phyloP scores from a whole-genome alignment of 1,139 yeast species.

The Yamadazyma oceani region DNA sequence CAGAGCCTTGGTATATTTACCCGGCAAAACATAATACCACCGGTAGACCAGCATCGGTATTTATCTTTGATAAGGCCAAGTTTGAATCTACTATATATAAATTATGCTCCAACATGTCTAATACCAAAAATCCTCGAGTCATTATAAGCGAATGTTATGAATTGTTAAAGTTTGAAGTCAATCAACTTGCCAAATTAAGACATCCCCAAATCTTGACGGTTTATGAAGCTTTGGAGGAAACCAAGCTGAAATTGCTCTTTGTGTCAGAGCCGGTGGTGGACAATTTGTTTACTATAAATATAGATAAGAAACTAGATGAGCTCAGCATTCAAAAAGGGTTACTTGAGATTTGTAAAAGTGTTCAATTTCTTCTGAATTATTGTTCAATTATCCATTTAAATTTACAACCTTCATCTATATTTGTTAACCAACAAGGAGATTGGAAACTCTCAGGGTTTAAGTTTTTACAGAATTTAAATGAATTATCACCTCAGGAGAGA shows the following conservation, averaged over 20 bases:
- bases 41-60: slow-evolving; percentile 70
- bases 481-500: slow-evolving; percentile 47
- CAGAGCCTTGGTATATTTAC: slow-evolving; percentile 85
- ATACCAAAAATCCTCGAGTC: slow-evolving; percentile 37
- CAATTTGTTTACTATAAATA: slow-evolving; percentile 50
- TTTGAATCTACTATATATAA: slow-evolving; percentile 59
- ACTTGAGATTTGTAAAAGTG: slow-evolving; percentile 72
- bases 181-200: slow-evolving; percentile 72
- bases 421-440: slow-evolving; percentile 82
- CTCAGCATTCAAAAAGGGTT: slow-evolving; percentile 83
- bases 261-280: slow-evolving; percentile 79
- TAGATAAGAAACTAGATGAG: slow-evolving; percentile 53
- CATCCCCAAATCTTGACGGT: slow-evolving; percentile 86
- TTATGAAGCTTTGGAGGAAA: slow-evolving; percentile 86
- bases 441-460: slow-evolving; percentile 88
- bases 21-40: slow-evolving; percentile 72
- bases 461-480: slow-evolving; percentile 57
- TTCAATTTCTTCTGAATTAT: slow-evolving; percentile 77
- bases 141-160: slow-evolving; percentile 43
- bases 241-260: slow-evolving; percentile 72
- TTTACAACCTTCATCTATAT: slow-evolving; percentile 73
- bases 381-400: slow-evolving; percentile 78
- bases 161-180: slow-evolving; percentile 50
- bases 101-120: slow-evolving; percentile 47
- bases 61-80: slow-evolving; percentile 81